Conservation (phyloP, 139 green algal genomes). For the Auxenochlorella pyrenoidosa region DNA sequence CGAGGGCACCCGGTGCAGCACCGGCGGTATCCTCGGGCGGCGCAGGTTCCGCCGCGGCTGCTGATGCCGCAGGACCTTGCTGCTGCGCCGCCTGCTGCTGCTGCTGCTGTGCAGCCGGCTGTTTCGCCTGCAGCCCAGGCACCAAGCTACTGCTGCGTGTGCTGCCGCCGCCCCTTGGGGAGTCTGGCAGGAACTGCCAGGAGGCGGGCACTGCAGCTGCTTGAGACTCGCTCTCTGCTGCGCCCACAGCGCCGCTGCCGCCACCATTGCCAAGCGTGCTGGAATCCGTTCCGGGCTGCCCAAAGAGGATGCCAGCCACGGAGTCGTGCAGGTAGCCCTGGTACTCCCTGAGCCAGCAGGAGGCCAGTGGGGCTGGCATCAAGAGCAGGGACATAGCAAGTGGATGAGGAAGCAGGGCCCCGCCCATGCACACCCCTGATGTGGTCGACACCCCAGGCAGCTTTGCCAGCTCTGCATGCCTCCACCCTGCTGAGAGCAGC, state of each 20-base stretch:
- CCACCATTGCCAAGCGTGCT: background rate
- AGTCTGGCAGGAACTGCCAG: slow-evolving; percentile 6
- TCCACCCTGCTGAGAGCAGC: too few species aligned
- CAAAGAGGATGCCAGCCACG: slow-evolving; percentile 27
- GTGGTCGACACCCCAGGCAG: too few species aligned
- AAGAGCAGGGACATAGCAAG: too few species aligned
- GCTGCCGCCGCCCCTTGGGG: background rate
- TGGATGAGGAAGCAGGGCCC: too few species aligned
- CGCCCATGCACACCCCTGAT: too few species aligned
- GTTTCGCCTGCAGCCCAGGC: background rate
- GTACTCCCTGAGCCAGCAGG: slow-evolving; percentile 53
- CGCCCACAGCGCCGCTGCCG: background rate
- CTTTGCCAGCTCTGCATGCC: too few species aligned
- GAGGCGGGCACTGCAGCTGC: background rate
- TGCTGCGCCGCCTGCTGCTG: background rate
- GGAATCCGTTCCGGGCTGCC: background rate
- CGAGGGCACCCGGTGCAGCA: too few species aligned
- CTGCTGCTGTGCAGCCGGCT: background rate
- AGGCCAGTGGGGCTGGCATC: background rate
- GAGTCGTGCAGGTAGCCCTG: slow-evolving; percentile 65
- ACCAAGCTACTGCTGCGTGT: slow-evolving; percentile 1
- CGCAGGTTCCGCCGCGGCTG: background rate
- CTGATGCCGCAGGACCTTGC: background rate
- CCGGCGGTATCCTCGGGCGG: background rate
- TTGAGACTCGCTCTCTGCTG: background rate